Percentiles rank a stretch among this genome's conserved stretches.
These are phyloP conservation scores for Entomophthora muscae DNA, from an alignment of 371 early-diverging fungal species.

Conservation along the genomic window DNA sequence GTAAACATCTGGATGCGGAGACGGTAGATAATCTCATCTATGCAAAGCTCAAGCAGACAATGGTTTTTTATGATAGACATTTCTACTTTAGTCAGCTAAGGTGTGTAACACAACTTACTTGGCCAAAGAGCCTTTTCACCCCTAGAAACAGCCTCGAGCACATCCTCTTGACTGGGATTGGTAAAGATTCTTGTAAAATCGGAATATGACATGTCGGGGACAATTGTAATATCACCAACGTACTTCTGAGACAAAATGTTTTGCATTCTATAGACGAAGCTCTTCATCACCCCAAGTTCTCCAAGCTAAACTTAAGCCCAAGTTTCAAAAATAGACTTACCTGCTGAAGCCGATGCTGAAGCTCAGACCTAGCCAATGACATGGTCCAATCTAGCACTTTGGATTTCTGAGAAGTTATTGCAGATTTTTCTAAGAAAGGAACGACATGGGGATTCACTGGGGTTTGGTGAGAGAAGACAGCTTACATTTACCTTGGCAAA, in stretches of 20 bases:
- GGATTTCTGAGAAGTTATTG: constrained; percentile 26
- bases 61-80: constrained; percentile 66
- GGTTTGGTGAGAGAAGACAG: not conserved
- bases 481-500: constrained; percentile 37
- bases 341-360: constrained; percentile 57
- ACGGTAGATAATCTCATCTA: constrained; percentile 52
- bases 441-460: constrained; percentile 72
- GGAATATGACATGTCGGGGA: constrained; percentile 37
- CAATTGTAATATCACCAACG: constrained; percentile 70
- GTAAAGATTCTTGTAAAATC: constrained; percentile 39
- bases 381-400: constrained; percentile 29
- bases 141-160: constrained; percentile 24
- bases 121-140: constrained; percentile 72
- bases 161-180: constrained; percentile 31
- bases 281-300: constrained; percentile 38
- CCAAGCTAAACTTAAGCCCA: constrained; percentile 17
- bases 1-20: constrained; percentile 20
- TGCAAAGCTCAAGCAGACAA: constrained; percentile 50
- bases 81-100: constrained; percentile 23
- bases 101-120: constrained; percentile 25
- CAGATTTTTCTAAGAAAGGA: constrained; percentile 47
- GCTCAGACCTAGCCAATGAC: constrained; percentile 38
- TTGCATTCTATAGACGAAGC: constrained; percentile 36
- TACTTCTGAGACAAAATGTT: constrained; percentile 67
- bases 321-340: constrained; percentile 14